Conservation (phyloP, 2,329 filamentous ascomycete species). For the Neofusicoccum sp. region DNA sequence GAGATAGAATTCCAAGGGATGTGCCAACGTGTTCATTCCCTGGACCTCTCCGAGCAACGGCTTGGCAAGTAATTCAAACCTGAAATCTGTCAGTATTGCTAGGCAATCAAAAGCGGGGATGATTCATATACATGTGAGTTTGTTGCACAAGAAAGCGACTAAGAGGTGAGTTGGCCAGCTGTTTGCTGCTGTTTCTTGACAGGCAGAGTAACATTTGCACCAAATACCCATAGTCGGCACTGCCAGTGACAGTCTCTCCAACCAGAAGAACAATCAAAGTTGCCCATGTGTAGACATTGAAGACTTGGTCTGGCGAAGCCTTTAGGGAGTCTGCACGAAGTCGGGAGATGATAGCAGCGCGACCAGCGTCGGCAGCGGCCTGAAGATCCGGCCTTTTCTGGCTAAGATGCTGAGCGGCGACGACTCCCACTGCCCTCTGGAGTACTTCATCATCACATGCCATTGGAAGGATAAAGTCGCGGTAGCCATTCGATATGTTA, state of each 20-base stretch:
- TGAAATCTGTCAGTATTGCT: not conserved
- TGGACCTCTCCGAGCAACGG: constrained; percentile 22
- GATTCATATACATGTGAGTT: constrained; percentile 1
- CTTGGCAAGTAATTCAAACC: constrained; percentile 24
- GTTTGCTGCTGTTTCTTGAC: constrained; percentile 8
- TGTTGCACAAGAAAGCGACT: constrained; percentile 17
- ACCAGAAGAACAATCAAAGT: constrained; percentile 42
- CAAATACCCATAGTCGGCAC: constrained; percentile 38
- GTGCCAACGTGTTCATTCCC: constrained; percentile 19
- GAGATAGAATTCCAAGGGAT: constrained; percentile 20
- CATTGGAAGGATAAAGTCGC: constrained; percentile 41
- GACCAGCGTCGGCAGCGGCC: constrained; percentile 34
- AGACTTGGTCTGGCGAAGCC: constrained; percentile 29
- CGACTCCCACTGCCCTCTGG: constrained; percentile 38
- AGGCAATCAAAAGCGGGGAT: not conserved
- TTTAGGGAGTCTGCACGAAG: constrained; percentile 34
- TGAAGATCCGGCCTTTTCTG: constrained; percentile 32
- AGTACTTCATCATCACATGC: constrained; percentile 39
- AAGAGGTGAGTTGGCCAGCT: not conserved
- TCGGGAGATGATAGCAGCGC: constrained; percentile 37
- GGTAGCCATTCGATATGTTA: constrained; percentile 38
- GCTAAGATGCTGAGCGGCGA: constrained; percentile 41
- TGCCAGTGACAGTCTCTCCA: constrained; percentile 43
- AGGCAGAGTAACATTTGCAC: constrained; percentile 39
- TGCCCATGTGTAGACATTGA: constrained; percentile 38